Base-by-base conservation (phyloP, 768 basidiomycete species). In the Tubosaeta sp. region DNA sequence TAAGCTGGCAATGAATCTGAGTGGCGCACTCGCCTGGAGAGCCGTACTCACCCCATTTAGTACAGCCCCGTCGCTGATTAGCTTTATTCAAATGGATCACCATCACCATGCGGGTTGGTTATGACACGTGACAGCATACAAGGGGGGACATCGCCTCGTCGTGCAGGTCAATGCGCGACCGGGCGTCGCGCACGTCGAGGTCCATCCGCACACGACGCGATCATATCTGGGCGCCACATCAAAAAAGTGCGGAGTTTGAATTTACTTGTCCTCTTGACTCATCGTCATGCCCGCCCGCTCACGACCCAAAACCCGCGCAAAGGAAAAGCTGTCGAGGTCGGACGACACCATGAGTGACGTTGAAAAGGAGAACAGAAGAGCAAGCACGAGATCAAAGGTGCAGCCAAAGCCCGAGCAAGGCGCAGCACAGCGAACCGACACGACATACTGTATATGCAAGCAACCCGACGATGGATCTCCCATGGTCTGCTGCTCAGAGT, bases 381-480 rank as follows among this genome's bases (percentile, higher is more conserved):
- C 55, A 19, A 56, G 55, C 34, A 58, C 47, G 13, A 68, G 65
- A 55, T 54, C 61, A 54, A 70, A 67, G 52, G 16, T 50, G 19
- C 59, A 44, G 31, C 9, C 52, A 37, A 63, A 57, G 46, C 52
- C 54, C 12, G 58, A 59, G 16, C 45, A 60, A 44, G 58, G 47
- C 32, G 48, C 42, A 19, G 5, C 44, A 51, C 35, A 63, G 14
- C 12, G 5, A 65, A 53, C 52, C 52, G 60, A 62, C 52, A 66
- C 22, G 22, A 22, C 61, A 29, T 61, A 65, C 35, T 92, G 90
- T 71, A 69, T 77, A 1, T 93, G 91, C 67, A 74, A 76, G 22
- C 77, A 78, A 45, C 79, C 77, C 35, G 85, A 91, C 65, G 85
- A 90, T 71, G 89, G 86, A 31, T 77, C 85, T 6, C 88, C 89